phyloP scores from a whole-genome alignment of 257 asterid genomes.

The Henckelia pumila region DNA sequence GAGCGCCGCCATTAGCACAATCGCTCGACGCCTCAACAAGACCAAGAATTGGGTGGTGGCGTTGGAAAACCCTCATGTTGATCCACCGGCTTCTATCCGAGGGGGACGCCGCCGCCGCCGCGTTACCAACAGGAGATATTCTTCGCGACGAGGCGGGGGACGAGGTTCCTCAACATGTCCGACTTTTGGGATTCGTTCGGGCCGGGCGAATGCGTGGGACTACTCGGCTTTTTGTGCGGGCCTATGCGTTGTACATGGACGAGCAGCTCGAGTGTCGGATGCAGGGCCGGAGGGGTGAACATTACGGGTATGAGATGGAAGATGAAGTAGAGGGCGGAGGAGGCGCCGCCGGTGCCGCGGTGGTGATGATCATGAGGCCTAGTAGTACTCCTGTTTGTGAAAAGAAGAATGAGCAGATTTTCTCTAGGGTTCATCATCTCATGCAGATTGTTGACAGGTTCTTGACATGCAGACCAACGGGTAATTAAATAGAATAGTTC shows the following conservation, averaged over 20 bases:
- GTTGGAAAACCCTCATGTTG: conserved; percentile 72
- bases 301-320: conserved; percentile 47
- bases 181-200: conserved; percentile 79
- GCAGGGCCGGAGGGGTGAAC: conserved; percentile 61
- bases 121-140: conserved; percentile 88
- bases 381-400: conserved; percentile 62
- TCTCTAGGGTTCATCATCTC: conserved; percentile 57
- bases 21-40: conserved; percentile 77
- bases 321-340: not conserved
- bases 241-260: conserved; percentile 70
- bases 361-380: conserved; percentile 28
- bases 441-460: conserved; percentile 84
- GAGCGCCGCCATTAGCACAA: conserved; percentile 55
- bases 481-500: too few species aligned
- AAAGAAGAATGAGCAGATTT: conserved; percentile 53
- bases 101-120: conserved; percentile 66
- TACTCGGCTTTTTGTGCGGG: conserved; percentile 78
- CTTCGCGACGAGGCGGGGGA: conserved; percentile 83
- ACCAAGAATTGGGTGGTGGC: conserved; percentile 96
- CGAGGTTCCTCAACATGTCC: conserved; percentile 87
- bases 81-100: conserved; percentile 71
- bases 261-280: conserved; percentile 80
- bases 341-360: conserved; percentile 24
- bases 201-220: conserved; percentile 68
- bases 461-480: conserved; percentile 85